Evolutionary conservation across 2,329 filamentous ascomycete genomes (phyloP).

Genomic region (Hymenoscyphus occultus): DNA sequence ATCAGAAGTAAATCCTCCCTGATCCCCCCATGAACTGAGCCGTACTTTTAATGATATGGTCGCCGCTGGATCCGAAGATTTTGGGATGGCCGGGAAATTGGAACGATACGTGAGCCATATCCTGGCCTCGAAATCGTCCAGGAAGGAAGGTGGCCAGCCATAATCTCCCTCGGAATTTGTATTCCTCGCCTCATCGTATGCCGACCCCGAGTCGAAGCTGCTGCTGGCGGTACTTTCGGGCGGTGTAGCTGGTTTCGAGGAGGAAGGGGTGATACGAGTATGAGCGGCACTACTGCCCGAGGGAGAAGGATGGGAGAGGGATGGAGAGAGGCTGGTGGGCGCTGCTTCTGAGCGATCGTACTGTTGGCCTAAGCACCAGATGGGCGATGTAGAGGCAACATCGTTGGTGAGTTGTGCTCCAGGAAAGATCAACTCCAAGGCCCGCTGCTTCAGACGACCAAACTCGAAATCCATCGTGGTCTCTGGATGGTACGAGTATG

Average conservation of each 20-base stretch:
- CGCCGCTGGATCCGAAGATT: slow-evolving; percentile 69
- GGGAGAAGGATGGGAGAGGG: slow-evolving; percentile 11
- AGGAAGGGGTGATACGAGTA: slow-evolving; percentile 10
- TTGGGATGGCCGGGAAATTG: slow-evolving; percentile 78
- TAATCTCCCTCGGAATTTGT: slow-evolving; percentile 25
- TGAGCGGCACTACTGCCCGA: slow-evolving; percentile 17
- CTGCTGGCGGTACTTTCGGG: slow-evolving; percentile 35
- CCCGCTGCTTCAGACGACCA: slow-evolving; percentile 74
- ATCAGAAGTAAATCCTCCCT: slow-evolving; percentile 83
- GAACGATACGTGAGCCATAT: slow-evolving; percentile 97
- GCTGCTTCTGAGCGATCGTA: slow-evolving; percentile 42
- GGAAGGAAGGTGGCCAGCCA: slow-evolving; percentile 80
- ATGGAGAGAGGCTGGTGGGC: slow-evolving; percentile 7
- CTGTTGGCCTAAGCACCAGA: slow-evolving; percentile 76
- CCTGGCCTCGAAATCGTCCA: slow-evolving; percentile 88
- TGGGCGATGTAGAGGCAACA: slow-evolving; percentile 59
- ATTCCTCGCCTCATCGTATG: slow-evolving; percentile 27
- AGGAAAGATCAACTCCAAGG: slow-evolving; percentile 66
- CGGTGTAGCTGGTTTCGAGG: slow-evolving; percentile 28
- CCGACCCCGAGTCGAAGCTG: slow-evolving; percentile 31
- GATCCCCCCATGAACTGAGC: slow-evolving; percentile 74
- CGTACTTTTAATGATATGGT: slow-evolving; percentile 81
- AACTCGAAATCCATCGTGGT: slow-evolving; percentile 66
- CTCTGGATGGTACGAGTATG: background rate
- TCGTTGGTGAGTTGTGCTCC: slow-evolving; percentile 87